Percentiles rank a stretch among this genome's conserved stretches.
phyloP scores from a whole-genome alignment of 306 rosid genomes.

The Alnus rubra region DNA sequence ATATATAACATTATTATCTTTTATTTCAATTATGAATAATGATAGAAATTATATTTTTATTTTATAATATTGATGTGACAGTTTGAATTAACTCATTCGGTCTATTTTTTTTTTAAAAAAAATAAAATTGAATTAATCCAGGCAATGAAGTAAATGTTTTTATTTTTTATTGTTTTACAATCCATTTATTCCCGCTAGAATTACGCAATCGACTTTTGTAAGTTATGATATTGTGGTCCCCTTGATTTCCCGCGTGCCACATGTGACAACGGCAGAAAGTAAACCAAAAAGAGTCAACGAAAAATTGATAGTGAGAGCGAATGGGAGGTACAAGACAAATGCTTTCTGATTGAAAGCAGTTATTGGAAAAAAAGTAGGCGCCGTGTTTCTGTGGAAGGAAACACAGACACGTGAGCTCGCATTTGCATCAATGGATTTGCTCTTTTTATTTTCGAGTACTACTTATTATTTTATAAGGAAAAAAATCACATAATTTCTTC shows the following conservation, averaged over 20 bases:
- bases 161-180: too few relatives aligned
- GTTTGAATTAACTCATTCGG: too few relatives aligned
- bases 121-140: too few relatives aligned
- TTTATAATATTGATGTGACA: too few relatives aligned
- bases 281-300: constrained; percentile 18
- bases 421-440: constrained; percentile 29
- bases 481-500: too few relatives aligned
- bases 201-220: constrained; percentile 6
- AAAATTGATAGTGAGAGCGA: not conserved
- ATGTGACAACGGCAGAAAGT: constrained; percentile 20
- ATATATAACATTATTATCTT: too few relatives aligned
- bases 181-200: not conserved
- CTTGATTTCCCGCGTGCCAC: constrained; percentile 16
- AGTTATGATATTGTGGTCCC: constrained; percentile 25
- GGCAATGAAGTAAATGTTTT: too few relatives aligned
- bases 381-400: constrained; percentile 32
- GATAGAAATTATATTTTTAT: too few relatives aligned
- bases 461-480: too few relatives aligned
- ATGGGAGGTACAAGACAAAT: constrained; percentile 24
- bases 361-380: not conserved
- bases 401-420: constrained; percentile 41
- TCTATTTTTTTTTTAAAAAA: too few relatives aligned
- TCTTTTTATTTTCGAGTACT: not conserved
- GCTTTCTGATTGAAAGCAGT: constrained; percentile 18
- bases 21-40: too few relatives aligned